phyloP scores from a whole-genome alignment of 176 grass and related monocot species.

The Triticum urartu region DNA sequence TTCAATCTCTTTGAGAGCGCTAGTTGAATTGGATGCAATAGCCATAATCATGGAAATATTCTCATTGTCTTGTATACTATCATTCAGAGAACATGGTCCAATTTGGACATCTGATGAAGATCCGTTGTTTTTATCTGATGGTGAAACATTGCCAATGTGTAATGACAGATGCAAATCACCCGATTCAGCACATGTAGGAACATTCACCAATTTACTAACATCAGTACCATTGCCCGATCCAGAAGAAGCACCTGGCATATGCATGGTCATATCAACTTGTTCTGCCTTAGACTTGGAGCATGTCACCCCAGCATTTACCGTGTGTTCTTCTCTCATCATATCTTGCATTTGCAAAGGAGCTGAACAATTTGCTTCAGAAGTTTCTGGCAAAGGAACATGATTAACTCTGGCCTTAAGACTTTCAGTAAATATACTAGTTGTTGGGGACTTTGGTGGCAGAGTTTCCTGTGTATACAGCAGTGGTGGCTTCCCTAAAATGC shows the following conservation, averaged over 20 bases:
- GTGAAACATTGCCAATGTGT: slow-evolving; percentile 11
- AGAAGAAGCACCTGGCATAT: not conserved
- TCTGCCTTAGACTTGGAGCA: slow-evolving; percentile 17
- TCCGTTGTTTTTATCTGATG: slow-evolving; percentile 29
- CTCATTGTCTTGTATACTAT: not conserved
- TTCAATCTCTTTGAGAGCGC: slow-evolving; percentile 8
- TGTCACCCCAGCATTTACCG: not conserved
- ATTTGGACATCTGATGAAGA: slow-evolving; percentile 9
- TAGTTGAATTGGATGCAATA: slow-evolving; percentile 13
- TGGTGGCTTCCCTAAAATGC: slow-evolving; percentile 43
- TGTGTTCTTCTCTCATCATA: slow-evolving; percentile 15
- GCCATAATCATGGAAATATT: not conserved
- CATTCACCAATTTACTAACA: slow-evolving; percentile 2
- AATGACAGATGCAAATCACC: not conserved
- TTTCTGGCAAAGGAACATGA: slow-evolving; percentile 23
- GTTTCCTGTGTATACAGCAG: slow-evolving; percentile 32
- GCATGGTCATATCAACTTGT: not conserved
- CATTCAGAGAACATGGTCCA: slow-evolving; percentile 6
- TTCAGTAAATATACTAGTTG: slow-evolving; percentile 15
- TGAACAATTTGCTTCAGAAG: slow-evolving; percentile 18
- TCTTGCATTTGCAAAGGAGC: slow-evolving; percentile 29
- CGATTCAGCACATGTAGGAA: slow-evolving; percentile 6
- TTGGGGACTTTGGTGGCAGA: slow-evolving; percentile 10
- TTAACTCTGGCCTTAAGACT: slow-evolving; percentile 13
- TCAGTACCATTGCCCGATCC: slow-evolving; percentile 21